Base-by-base conservation (phyloP, 805 yeast genomes). In the Pichia membranifaciens region DNA sequence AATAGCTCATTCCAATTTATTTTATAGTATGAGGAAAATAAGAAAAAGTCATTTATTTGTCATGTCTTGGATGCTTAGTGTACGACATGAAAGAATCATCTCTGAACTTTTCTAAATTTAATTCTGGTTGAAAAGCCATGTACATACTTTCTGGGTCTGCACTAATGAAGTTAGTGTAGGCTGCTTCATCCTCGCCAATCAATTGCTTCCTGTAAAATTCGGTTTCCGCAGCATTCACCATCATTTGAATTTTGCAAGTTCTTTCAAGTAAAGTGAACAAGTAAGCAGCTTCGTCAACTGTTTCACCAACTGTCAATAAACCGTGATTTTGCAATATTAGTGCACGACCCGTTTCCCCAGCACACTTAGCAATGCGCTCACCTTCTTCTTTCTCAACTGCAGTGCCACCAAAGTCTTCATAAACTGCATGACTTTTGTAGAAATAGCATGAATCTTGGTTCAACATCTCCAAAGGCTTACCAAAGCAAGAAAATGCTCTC, bases 361-460 rank as follows among this genome's bases (percentile, higher is more conserved):
- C 62, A 1, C 86, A 80, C 29, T 65, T 61, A 6, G 89, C 88
- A 48, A 84, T 73, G 40, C 71, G 73, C 39, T 62, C 58, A 25
- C 89, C 89, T 61, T 84, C 90, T 44, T 73, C 78, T 20, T 66
- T 70, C 55, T 81, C 85, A 25, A 84, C 55, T 0, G 88, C 95
- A 46, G 86, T 86, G 35, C 95, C 95, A 25, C 93, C 93, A 62
- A 84, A 85, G 58, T 78, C 76, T 17, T 57, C 50, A 64, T 83
- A 84, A 3, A 86, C 89, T 1, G 81, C 64, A 52, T 84, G 93
- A 41, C 69, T 67, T 29, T 81, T 76, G 70, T 82, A 81, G 56
- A 87, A 78, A 12, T 72, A 67, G 61, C 90, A 84, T 3, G 71
- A 83, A 56, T 87, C 95, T 68, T 86, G 95, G 66, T 81, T 84